Percentiles rank a stretch among this genome's conserved stretches.
Evolutionary conservation across 495 filamentous ascomycete species (phyloP).

Genomic region (Podospora conica): DNA sequence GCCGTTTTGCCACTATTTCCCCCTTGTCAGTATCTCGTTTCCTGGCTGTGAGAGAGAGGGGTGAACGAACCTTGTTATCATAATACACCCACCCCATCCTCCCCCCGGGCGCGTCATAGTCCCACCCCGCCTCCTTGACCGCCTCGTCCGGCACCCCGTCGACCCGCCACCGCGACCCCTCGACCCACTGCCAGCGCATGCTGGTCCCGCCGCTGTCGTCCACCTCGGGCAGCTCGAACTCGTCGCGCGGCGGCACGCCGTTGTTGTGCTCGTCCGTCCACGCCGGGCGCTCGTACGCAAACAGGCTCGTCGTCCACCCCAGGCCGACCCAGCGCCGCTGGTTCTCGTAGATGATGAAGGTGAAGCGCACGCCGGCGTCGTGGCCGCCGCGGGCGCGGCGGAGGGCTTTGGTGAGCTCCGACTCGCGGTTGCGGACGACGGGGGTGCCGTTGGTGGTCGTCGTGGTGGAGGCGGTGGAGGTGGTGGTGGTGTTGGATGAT

Average conservation of each 20-base stretch:
- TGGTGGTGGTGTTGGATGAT: conserved; percentile 10
- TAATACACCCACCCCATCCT: conserved; percentile 91
- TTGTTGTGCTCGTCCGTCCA: conserved; percentile 98
- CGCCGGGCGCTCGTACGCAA: conserved; percentile 77
- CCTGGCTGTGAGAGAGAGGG: too few relatives aligned
- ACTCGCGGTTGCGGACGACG: conserved; percentile 17
- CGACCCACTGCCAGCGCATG: conserved; percentile 85
- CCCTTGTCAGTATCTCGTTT: too few relatives aligned
- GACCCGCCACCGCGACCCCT: conserved; percentile 76
- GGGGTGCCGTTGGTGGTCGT: conserved; percentile 2
- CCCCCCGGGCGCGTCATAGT: conserved; percentile 49
- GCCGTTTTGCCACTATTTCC: conserved; percentile 90
- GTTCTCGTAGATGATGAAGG: conserved; percentile 94
- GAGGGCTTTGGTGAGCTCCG: conserved; percentile 34
- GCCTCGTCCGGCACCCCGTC: conserved; percentile 63
- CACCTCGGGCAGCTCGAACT: conserved; percentile 83
- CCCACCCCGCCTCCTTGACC: conserved; percentile 40
- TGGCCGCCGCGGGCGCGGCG: conserved; percentile 33
- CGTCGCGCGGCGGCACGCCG: conserved; percentile 64
- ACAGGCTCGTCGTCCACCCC: conserved; percentile 87
- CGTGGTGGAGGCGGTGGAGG: conserved; percentile 9
- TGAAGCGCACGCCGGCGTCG: conserved; percentile 80
- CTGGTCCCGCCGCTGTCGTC: conserved; percentile 64
- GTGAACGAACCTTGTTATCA: conserved; percentile 76
- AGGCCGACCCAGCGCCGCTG: conserved; percentile 92